Evolutionary conservation across 1,139 yeast genomes (phyloP).

Genomic region (Suhomyces atakaporum): DNA sequence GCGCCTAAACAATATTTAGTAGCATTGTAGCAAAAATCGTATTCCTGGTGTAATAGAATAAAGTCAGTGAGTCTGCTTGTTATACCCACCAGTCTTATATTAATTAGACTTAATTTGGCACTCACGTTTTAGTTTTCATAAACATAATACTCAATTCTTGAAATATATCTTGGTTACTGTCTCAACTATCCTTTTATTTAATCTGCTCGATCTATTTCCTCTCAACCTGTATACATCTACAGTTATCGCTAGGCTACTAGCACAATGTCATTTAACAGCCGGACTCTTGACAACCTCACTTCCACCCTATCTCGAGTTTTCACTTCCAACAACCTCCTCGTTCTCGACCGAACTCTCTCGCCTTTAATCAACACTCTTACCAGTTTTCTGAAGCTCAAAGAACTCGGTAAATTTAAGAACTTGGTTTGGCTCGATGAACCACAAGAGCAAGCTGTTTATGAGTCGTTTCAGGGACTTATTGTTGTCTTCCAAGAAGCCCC

Average conservation of each 20-base stretch:
- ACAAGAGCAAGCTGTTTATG: conserved; percentile 12
- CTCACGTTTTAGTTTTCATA: no score
- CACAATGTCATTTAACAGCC: conserved; percentile 4
- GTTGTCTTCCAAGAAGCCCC: conserved; percentile 31
- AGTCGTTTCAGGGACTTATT: conserved; percentile 36
- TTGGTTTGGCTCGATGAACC: conserved; percentile 55
- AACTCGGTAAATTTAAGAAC: conserved; percentile 56
- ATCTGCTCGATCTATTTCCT: background rate
- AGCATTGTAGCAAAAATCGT: no score
- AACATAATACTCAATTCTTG: no score
- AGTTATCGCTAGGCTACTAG: background rate
- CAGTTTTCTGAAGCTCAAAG: conserved; percentile 58
- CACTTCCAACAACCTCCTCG: conserved; percentile 44
- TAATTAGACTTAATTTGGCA: no score
- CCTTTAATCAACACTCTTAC: conserved; percentile 60
- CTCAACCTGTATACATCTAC: no score
- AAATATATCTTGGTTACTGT: no score
- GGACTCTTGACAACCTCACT: conserved; percentile 26
- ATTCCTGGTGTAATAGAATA: no score
- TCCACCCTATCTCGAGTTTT: conserved; percentile 28
- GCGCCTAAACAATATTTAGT: no score
- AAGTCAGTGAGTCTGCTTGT: no score
- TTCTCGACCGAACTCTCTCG: conserved; percentile 59
- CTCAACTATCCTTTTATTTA: background rate
- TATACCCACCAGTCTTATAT: no score